Evolutionary conservation across 2,329 filamentous ascomycete species (phyloP), one percentile per base, ranked within the genome.

Genomic region (Penicillium sp.): DNA sequence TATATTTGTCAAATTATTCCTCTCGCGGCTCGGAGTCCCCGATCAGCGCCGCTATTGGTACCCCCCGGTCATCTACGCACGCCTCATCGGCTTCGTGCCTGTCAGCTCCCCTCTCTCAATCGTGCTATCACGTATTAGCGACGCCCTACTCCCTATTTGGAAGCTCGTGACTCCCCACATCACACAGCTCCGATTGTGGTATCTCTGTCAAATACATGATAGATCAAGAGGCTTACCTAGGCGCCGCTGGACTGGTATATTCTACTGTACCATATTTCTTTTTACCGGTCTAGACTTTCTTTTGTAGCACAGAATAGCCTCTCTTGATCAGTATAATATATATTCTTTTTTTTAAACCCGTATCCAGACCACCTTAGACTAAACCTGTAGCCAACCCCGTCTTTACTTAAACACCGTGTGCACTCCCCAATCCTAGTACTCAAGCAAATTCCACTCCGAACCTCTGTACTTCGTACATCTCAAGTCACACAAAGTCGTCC

Each of bases 11-110:
- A 62, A 57, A 5, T 62, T 29, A 50, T 27, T 49, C 55, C 19
- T 21, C n/a, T 59, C 55, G 33, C 58, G 58, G 48, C 44, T 36
- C 45, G 52, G 41, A 36, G 39, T 40, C 53, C 45, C 65, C 62
- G 65, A 67, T 67, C 65, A 58, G 57, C 65, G 58, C 56, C 65
- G 48, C 65, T 67, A 67, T 67, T 65, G 63, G 40, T 58, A 61
- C 41, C 47, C 53, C 59, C 61, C 40, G 43, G 55, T 55, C 50
- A 53, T 40, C 52, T 58, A 64, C 58, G 44, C 56, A 53, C 48
- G 52, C 45, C 52, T 54, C 55, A 47, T 50, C 45, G 50, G 45
- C 58, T 60, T 54, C 61, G 63, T 65, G 63, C 57, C 63, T 62
- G 62, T 65, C 65, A 65, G 58, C 53, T 44, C 48, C 50, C 31